Percentiles rank a stretch among this genome's conserved stretches.
Evolutionary conservation across 2,329 filamentous ascomycete genomes (phyloP).

Genomic region (Cryphonectria nitschkei): DNA sequence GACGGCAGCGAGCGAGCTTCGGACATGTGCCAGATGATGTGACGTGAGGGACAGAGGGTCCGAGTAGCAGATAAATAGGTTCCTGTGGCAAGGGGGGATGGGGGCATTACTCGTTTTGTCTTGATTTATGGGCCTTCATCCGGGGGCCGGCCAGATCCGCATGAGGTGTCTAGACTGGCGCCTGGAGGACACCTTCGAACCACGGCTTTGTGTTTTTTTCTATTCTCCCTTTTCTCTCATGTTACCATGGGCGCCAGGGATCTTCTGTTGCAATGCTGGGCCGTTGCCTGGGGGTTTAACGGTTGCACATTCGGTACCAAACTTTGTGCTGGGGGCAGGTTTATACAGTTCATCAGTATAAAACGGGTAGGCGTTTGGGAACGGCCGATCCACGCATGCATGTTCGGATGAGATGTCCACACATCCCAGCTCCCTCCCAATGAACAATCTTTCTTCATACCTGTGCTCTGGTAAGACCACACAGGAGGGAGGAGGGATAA

Average conservation of each 20-base stretch:
- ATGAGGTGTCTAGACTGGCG: neutral
- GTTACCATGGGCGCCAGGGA: neutral
- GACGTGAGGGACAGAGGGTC: neutral
- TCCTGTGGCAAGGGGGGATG: neutral
- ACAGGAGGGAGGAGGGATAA: too few relatives aligned
- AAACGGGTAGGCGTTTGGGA: neutral
- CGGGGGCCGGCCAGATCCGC: neutral
- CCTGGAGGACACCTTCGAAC: neutral
- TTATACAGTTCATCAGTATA: neutral
- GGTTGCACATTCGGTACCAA: neutral
- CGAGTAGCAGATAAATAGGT: conserved; percentile 6
- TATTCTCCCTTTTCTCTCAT: neutral
- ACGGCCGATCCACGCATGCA: neutral
- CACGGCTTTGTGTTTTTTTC: neutral
- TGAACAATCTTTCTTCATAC: neutral
- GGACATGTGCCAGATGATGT: neutral
- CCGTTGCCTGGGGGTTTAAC: neutral
- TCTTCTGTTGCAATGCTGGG: neutral
- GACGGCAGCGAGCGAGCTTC: neutral
- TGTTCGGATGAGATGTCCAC: neutral
- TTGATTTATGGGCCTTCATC: neutral
- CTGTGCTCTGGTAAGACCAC: neutral
- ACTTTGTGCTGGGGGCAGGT: neutral
- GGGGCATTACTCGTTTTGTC: neutral
- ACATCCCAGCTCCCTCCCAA: neutral